Percentiles rank a stretch among this genome's conserved stretches.
These are phyloP conservation scores for Solanum paucissectum DNA, from an alignment of 257 asterid genomes.

Conservation along the genomic window DNA sequence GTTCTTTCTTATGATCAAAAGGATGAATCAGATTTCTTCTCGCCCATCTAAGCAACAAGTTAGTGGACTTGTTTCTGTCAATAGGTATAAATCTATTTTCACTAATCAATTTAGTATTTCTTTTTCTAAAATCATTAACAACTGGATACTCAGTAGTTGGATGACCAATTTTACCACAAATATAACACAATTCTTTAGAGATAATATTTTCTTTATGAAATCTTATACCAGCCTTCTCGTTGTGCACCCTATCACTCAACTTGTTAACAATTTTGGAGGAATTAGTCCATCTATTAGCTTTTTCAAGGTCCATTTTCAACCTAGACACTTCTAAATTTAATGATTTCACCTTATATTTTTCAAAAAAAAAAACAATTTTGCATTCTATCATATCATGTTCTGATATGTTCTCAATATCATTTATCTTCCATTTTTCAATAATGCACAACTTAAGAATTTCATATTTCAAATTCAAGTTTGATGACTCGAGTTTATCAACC, in stretches of 20 bases:
- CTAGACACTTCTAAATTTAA: neutral
- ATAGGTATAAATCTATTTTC: neutral
- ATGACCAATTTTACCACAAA: neutral
- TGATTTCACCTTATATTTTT: neutral
- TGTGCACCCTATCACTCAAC: neutral
- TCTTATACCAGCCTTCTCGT: neutral
- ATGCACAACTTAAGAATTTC: neutral
- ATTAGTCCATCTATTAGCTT: neutral
- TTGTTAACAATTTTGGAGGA: neutral
- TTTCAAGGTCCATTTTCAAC: neutral
- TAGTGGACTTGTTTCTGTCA: neutral
- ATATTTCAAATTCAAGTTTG: neutral
- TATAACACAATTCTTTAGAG: neutral
- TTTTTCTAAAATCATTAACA: neutral
- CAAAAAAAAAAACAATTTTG: no score
- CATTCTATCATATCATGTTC: neutral
- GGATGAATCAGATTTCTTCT: neutral
- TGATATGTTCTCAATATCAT: neutral
- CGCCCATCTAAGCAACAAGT: neutral
- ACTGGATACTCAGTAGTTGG: neutral
- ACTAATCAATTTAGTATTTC: neutral
- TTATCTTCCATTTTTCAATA: no score
- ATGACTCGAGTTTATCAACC: neutral
- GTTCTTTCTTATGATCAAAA: neutral
- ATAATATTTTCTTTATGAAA: neutral